Conservation (phyloP, 371 early-diverging fungal genomes). For the Rhizopus stolonifer region DNA sequence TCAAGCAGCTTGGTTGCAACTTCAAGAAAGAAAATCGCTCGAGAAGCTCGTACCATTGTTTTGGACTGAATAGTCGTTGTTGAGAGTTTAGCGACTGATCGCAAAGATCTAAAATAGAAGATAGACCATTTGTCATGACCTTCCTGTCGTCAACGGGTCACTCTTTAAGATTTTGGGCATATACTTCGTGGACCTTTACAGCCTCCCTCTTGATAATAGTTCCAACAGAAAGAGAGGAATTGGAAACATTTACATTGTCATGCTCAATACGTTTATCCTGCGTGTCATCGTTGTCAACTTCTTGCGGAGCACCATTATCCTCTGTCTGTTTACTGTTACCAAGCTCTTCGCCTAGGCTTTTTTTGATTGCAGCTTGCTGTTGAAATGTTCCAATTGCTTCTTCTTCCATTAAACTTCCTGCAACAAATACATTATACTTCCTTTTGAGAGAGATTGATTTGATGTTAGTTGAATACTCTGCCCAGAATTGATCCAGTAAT, state of each 20-base stretch:
- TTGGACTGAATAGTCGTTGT: not conserved
- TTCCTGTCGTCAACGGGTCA: constrained; percentile 4
- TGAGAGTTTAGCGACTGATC: constrained; percentile 8
- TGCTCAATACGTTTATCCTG: constrained; percentile 3
- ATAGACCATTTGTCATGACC: constrained; percentile 8
- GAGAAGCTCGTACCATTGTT: constrained; percentile 3
- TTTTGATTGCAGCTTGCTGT: constrained; percentile 7
- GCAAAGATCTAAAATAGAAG: constrained; percentile 10
- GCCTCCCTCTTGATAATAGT: constrained; percentile 4
- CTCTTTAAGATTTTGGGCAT: constrained; percentile 1
- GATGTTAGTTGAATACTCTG: constrained; percentile 10
- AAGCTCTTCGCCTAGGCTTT: constrained; percentile 1
- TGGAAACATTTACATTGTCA: not conserved
- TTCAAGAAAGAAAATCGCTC: constrained; percentile 5
- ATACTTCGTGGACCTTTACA: not conserved
- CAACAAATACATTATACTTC: constrained; percentile 7
- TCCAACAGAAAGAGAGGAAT: not conserved
- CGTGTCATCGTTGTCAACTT: constrained; percentile 7
- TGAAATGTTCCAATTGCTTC: constrained; percentile 3
- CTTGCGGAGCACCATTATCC: constrained; percentile 4
- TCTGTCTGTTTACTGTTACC: constrained; percentile 8
- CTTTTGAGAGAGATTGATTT: constrained; percentile 7
- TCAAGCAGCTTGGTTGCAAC: constrained; percentile 2
- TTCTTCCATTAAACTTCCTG: constrained; percentile 10
- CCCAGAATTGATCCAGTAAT: constrained; percentile 6